Percentiles rank a stretch among this genome's conserved stretches.
Evolutionary conservation across 2,329 filamentous ascomycete species (phyloP).

Genomic region (Stemphylium lycopersici): DNA sequence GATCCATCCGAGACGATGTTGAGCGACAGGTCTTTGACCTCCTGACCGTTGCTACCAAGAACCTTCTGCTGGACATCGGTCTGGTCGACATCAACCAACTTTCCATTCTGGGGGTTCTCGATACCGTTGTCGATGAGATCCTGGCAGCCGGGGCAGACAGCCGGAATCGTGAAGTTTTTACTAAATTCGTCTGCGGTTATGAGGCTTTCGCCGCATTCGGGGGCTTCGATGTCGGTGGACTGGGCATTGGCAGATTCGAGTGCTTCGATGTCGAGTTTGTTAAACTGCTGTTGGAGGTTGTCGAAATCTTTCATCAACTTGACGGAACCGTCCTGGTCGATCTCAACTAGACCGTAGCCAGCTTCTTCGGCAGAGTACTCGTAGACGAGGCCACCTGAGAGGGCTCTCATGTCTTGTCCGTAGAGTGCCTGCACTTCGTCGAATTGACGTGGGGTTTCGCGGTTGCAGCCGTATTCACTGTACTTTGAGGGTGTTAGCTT

Average conservation of each 20-base stretch:
- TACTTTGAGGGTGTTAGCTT: slow-evolving; percentile 51
- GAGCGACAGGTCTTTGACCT: slow-evolving; percentile 69
- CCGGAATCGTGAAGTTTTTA: slow-evolving; percentile 81
- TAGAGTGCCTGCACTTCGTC: slow-evolving; percentile 78
- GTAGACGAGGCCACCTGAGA: slow-evolving; percentile 81
- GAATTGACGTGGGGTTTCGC: slow-evolving; percentile 68
- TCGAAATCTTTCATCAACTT: slow-evolving; percentile 59
- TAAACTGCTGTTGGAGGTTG: slow-evolving; percentile 76
- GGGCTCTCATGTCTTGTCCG: slow-evolving; percentile 70
- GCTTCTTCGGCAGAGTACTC: slow-evolving; percentile 77
- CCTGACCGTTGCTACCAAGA: slow-evolving; percentile 59
- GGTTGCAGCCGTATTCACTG: slow-evolving; percentile 82
- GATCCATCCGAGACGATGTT: slow-evolving; percentile 58
- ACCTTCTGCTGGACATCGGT: slow-evolving; percentile 65
- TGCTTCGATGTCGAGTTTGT: slow-evolving; percentile 71
- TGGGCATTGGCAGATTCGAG: slow-evolving; percentile 69
- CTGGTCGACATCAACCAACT: slow-evolving; percentile 64
- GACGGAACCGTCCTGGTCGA: slow-evolving; percentile 53
- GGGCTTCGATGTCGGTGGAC: slow-evolving; percentile 61
- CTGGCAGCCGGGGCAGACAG: slow-evolving; percentile 67
- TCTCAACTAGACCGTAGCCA: slow-evolving; percentile 57
- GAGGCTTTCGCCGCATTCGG: slow-evolving; percentile 68
- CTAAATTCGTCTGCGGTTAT: slow-evolving; percentile 72
- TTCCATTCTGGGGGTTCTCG: slow-evolving; percentile 61
- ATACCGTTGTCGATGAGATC: slow-evolving; percentile 81